Evolutionary conservation across 2,329 filamentous ascomycete species (phyloP).

Genomic region (Fusarium burgessii): DNA sequence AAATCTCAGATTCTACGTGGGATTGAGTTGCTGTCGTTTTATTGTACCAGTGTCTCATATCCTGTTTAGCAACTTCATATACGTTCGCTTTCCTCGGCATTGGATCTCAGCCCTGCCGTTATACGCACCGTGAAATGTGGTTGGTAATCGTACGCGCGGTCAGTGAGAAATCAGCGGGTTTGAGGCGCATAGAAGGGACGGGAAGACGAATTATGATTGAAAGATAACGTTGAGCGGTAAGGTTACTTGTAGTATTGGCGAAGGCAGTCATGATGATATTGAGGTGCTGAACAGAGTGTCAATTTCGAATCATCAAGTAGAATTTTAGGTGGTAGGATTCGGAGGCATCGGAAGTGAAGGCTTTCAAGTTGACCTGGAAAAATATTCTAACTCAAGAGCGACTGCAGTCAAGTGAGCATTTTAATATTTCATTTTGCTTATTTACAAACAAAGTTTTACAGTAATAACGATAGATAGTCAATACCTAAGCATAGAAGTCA

Average conservation of each 20-base stretch:
- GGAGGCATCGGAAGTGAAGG: constrained; percentile 28
- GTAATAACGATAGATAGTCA: too few species aligned
- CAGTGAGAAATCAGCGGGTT: constrained; percentile 29
- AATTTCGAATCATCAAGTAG: not conserved
- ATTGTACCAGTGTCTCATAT: not conserved
- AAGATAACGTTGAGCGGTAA: constrained; percentile 30
- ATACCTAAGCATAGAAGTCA: too few species aligned
- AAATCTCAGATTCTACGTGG: constrained; percentile 22
- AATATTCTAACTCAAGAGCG: not conserved
- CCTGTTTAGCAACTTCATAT: not conserved
- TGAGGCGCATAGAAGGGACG: constrained; percentile 12
- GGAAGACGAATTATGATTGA: constrained; percentile 21
- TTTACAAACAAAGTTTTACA: not conserved
- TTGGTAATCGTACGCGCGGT: constrained; percentile 28
- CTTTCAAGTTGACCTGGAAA: not conserved
- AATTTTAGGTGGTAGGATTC: constrained; percentile 11
- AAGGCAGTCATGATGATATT: constrained; percentile 9
- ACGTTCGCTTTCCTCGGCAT: not conserved
- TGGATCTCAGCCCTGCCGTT: not conserved
- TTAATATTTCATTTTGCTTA: not conserved
- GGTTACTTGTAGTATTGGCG: constrained; percentile 38
- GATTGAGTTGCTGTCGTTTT: not conserved
- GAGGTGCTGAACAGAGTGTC: not conserved
- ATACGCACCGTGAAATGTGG: constrained; percentile 16
- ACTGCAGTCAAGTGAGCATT: not conserved